These are phyloP conservation scores for Lasiosphaeria hispida DNA, from an alignment of 495 filamentous ascomycete genomes.

Conservation along the genomic window DNA sequence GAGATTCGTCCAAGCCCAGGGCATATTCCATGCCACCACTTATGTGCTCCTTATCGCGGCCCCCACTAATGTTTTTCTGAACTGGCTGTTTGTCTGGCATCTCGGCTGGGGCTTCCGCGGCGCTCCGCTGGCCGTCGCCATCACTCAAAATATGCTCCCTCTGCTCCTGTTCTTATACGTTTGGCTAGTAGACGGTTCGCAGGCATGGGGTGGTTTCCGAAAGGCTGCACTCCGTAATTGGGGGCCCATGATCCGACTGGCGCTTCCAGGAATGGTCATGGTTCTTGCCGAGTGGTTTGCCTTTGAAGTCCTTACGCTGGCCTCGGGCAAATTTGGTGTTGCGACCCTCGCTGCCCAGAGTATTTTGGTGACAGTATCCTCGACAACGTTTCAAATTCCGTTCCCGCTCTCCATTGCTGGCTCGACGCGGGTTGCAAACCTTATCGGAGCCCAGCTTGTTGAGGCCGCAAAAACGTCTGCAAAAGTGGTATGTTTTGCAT, in stretches of 20 bases:
- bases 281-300: slow-evolving; percentile 88
- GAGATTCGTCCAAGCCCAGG: slow-evolving; percentile 71
- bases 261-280: slow-evolving; percentile 80
- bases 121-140: slow-evolving; percentile 80
- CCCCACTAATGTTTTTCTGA: slow-evolving; percentile 63
- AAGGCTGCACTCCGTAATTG: slow-evolving; percentile 73
- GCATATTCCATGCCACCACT: slow-evolving; percentile 65
- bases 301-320: slow-evolving; percentile 76
- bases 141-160: slow-evolving; percentile 79
- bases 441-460: slow-evolving; percentile 66
- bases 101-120: slow-evolving; percentile 79
- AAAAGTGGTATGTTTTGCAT: slow-evolving; percentile 53
- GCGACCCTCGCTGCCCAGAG: slow-evolving; percentile 64
- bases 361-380: slow-evolving; percentile 52
- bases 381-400: slow-evolving; percentile 58
- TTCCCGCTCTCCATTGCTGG: slow-evolving; percentile 62
- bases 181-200: slow-evolving; percentile 67
- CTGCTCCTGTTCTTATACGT: slow-evolving; percentile 73
- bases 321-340: slow-evolving; percentile 67
- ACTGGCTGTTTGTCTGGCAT: slow-evolving; percentile 71
- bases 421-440: slow-evolving; percentile 62
- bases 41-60: slow-evolving; percentile 66
- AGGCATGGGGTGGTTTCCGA: slow-evolving; percentile 87
- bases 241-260: slow-evolving; percentile 80
- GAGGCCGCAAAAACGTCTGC: slow-evolving; percentile 69